Evolutionary conservation across 2,329 filamentous ascomycete species (phyloP).

Genomic region (Sporothrix luriei): DNA sequence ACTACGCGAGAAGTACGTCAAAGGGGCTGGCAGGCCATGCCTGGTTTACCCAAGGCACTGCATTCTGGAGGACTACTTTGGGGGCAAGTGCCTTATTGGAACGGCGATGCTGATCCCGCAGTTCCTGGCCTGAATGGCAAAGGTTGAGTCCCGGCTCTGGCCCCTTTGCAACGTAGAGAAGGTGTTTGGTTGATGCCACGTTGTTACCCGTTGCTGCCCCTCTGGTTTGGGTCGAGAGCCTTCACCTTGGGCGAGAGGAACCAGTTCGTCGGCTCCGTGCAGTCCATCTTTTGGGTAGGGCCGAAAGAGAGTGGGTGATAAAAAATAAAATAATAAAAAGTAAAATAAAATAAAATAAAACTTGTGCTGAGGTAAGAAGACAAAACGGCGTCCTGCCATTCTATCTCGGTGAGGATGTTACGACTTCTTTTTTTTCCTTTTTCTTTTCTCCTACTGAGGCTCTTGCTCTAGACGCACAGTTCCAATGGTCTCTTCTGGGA

Average conservation of each 20-base stretch:
- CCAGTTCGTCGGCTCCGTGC: constrained; percentile 16
- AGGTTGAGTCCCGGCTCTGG: neutral
- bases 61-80: neutral
- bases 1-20: neutral
- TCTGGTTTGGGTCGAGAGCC: neutral
- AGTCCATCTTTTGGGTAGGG: neutral
- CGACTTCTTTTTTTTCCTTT: too few species aligned
- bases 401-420: too few species aligned
- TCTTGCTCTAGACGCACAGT: neutral
- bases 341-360: too few species aligned
- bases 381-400: too few species aligned
- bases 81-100: neutral
- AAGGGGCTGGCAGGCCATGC: neutral
- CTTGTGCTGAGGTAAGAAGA: too few species aligned
- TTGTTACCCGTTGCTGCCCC: constrained; percentile 12
- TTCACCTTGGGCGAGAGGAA: constrained; percentile 6
- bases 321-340: neutral
- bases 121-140: neutral
- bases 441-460: neutral
- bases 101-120: neutral
- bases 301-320: neutral
- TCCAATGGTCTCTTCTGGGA: neutral
- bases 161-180: neutral
- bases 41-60: neutral
- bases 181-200: constrained; percentile 18